Evolutionary conservation across 306 rosid species (phyloP).

Genomic region (Prosopis cineraria): DNA sequence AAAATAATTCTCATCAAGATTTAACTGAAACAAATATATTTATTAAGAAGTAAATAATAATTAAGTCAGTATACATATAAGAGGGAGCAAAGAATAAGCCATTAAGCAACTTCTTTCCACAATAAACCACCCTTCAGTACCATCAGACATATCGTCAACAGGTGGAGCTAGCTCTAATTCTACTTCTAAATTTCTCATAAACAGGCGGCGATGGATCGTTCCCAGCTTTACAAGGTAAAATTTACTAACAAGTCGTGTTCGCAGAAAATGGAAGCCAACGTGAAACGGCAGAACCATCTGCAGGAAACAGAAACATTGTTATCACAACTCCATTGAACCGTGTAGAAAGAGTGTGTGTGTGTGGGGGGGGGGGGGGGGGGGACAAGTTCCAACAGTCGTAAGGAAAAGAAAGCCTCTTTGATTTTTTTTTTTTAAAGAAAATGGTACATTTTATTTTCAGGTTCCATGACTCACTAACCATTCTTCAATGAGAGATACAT

Average conservation of each 20-base stretch:
- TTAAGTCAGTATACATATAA: no score
- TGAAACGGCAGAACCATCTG: slow-evolving; percentile 44
- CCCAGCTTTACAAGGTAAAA: slow-evolving; percentile 35
- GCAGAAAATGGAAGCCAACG: slow-evolving; percentile 22
- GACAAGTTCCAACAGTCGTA: background rate
- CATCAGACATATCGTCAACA: slow-evolving; percentile 13
- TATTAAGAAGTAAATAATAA: no score
- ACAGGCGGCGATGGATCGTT: slow-evolving; percentile 37
- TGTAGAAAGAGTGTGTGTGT: no score
- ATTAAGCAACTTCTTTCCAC: slow-evolving; percentile 12
- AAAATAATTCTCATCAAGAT: no score
- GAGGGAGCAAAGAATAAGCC: slow-evolving; percentile 13
- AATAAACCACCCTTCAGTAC: slow-evolving; percentile 18
- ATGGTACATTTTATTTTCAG: background rate
- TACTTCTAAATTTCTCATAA: no score
- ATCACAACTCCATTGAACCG: slow-evolving; percentile 13
- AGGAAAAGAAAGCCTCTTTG: slow-evolving; percentile 13
- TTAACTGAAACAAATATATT: no score
- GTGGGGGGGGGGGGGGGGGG: no score
- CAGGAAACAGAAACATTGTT: slow-evolving; percentile 20
- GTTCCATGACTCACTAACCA: background rate
- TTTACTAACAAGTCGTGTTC: slow-evolving; percentile 24
- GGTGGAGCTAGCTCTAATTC: slow-evolving; percentile 21
- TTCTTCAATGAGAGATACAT: background rate
- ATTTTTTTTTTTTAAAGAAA: background rate